Evolutionary conservation across 129 eudicot species (phyloP), one percentile per base, ranked within the genome.

Genomic region (Saposhnikovia divaricata): DNA sequence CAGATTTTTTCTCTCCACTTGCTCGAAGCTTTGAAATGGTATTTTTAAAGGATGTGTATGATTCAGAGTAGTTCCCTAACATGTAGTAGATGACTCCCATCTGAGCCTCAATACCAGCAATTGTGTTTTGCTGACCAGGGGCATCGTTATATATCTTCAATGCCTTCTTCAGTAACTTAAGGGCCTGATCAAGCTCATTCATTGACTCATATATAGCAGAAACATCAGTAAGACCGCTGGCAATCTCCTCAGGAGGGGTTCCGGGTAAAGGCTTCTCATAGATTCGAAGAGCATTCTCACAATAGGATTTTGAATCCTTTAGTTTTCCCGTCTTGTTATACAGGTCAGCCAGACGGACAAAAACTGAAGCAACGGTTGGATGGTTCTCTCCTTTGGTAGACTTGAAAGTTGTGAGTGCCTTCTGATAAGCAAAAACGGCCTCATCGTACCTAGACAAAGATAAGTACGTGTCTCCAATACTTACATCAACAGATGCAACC

Each of bases 71-170:
- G 28, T 85, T 85, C 45, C 92, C 98, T 83, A 89, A 42, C 83
- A 92, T 87, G 75, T 92, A 94, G 50, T 85, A 77, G 85, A 94
- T 77, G 45, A 90, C 96, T 71, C 98, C 98, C 25, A 94, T 90
- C 76, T 90, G 98, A 25, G 96, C 93, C 70, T 91, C 97, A 74
- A 92, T 89, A 8, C 96, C 97, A 0, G 98, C 97, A 82, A 92
- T 84, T 16, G 89, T 89, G 87, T 91, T 83, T 68, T 88, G 86
- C 59, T 89, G 92, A 27, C 93, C 92, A 7, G 90, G 87, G 40
- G 85, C 85, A 59, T 90, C 86, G 2, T 87, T 89, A 42, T 90
- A 89, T 3, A 83, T 87, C 61, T 86, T 90, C 14, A 90, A 72
- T 6, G 93, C 97, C 86, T 84, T 92, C 37, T 89, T 87, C 13